Evolutionary conservation across 2,329 filamentous ascomycete species (phyloP), one percentile per base, ranked within the genome.

Genomic region (Ascosphaera apis): DNA sequence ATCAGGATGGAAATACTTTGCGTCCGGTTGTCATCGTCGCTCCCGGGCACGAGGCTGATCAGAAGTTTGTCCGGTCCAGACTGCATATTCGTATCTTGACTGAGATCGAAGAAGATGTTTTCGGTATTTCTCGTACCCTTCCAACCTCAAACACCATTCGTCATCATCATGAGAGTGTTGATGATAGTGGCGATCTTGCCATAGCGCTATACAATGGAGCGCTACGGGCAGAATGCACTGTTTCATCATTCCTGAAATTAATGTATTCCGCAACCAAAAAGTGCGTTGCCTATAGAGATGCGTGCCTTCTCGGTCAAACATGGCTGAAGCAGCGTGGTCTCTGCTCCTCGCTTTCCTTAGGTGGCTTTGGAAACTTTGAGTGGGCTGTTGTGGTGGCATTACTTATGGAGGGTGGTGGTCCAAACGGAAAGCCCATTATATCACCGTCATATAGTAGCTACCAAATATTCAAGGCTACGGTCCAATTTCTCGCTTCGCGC

Each of bases 321-420:
- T 98, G 88, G 88, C 65, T 98, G 30, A 74, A 75, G 44, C 86
- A 95, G 55, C 71, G 86, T 37, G 83, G 83, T 0, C 79, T 93
- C 44, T 67, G 66, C 12, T 69, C 78, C 32, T 60, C 66, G 15
- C 55, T 83, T n/a, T 64, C 69, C 2, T 60, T 65, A 31, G 86
- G 88, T 32, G 88, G 88, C 0, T 93, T 98, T 51, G 88, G 88
- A 2, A 72, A 81, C 44, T 91, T 92, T 43, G 88, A 98, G 52
- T 95, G 82, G 81, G 67, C 78, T 0, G 60, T 71, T n/a, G 59
- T 88, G 34, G 68, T 84, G 50, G 80, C 84, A 21, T 61, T 92
- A 11, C 60, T 95, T 2, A 62, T 95, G 31, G 73, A 82, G 52
- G 71, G 69, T n/a, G 80, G 80, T 17, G 76, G 74, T 4, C 67